phyloP scores from a whole-genome alignment of 2,329 filamentous ascomycete genomes.

The Pestalotiopsis sp. region DNA sequence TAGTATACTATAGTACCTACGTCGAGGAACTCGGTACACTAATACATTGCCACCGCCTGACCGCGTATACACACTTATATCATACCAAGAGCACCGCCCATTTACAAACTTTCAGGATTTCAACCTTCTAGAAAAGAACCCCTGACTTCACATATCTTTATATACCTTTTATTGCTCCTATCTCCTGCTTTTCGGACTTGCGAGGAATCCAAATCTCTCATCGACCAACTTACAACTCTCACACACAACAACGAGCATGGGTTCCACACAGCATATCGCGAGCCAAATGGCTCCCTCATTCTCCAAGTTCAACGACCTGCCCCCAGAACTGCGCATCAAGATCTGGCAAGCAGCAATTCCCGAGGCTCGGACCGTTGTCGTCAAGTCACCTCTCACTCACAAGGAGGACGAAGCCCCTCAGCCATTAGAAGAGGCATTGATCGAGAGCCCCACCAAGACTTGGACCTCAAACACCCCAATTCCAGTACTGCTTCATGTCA shows the following conservation, averaged over 20 bases:
- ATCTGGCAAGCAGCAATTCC: slow-evolving; percentile 36
- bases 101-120: slow-evolving; percentile 10
- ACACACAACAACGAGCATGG: slow-evolving; percentile 28
- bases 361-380: slow-evolving; percentile 28
- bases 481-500: slow-evolving; percentile 35
- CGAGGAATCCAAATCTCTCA: slow-evolving; percentile 21
- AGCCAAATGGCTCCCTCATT: slow-evolving; percentile 23
- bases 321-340: slow-evolving; percentile 35
- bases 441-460: slow-evolving; percentile 21
- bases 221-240: slow-evolving; percentile 11
- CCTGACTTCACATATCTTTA: slow-evolving; percentile 21
- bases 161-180: slow-evolving; percentile 18
- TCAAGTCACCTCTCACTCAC: slow-evolving; percentile 27
- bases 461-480: slow-evolving; percentile 34
- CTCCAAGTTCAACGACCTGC: slow-evolving; percentile 31
- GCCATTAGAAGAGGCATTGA: slow-evolving; percentile 30
- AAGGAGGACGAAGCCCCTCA: slow-evolving; percentile 14
- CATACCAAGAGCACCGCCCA: slow-evolving; percentile 11
- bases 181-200: slow-evolving; percentile 22
- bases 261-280: slow-evolving; percentile 18
- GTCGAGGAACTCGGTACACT: not conserved
- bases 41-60: slow-evolving; percentile 7
- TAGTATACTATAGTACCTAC: slow-evolving; percentile 1
- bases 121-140: slow-evolving; percentile 23
- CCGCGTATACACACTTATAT: slow-evolving; percentile 6